These are phyloP conservation scores for Phytophthora citrophthora DNA, from an alignment of 352 stramenopile species.

Conservation along the genomic window DNA sequence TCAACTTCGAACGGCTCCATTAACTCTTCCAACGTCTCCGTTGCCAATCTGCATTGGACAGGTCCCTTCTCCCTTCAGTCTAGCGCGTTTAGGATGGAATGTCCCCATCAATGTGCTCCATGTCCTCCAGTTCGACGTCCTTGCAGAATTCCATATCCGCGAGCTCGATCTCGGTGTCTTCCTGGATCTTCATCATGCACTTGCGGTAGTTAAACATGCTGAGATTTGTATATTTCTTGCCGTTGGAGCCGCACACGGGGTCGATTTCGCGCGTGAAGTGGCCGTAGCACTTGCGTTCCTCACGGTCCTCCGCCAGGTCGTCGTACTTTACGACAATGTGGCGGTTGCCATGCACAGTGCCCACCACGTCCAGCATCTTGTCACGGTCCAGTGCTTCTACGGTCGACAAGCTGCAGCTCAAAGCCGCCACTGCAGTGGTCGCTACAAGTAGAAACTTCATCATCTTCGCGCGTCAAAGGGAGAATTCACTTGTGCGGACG, in stretches of 20 bases:
- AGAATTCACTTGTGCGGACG: slow-evolving; percentile 29
- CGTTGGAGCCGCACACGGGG: slow-evolving; percentile 62
- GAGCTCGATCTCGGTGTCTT: slow-evolving; percentile 36
- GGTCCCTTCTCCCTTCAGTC: slow-evolving; percentile 12
- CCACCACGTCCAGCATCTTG: slow-evolving; percentile 41
- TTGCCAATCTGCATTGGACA: slow-evolving; percentile 9
- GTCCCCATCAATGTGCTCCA: slow-evolving; percentile 34
- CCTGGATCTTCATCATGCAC: slow-evolving; percentile 47
- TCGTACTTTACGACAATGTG: slow-evolving; percentile 27
- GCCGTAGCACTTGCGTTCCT: slow-evolving; percentile 42
- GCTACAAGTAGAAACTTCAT: slow-evolving; percentile 14
- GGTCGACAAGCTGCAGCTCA: slow-evolving; percentile 16
- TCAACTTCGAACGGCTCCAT: slow-evolving; percentile 16
- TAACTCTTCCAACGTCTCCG: slow-evolving; percentile 7
- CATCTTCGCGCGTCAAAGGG: slow-evolving; percentile 11
- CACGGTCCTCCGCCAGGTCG: slow-evolving; percentile 27
- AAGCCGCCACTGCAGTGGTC: slow-evolving; percentile 8
- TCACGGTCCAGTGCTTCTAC: slow-evolving; percentile 37
- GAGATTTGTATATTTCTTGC: slow-evolving; percentile 56
- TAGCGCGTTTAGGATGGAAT: neutral
- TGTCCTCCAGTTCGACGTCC: slow-evolving; percentile 40
- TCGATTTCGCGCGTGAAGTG: slow-evolving; percentile 58
- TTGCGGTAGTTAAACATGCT: slow-evolving; percentile 66
- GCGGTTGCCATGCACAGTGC: slow-evolving; percentile 37
- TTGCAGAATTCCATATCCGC: slow-evolving; percentile 55